A percentile compares a stretch with the other conserved stretches of the same genome.
These are phyloP conservation scores for Botrytis paeoniae DNA, from an alignment of 2,329 filamentous ascomycete genomes.

Conservation along the genomic window DNA sequence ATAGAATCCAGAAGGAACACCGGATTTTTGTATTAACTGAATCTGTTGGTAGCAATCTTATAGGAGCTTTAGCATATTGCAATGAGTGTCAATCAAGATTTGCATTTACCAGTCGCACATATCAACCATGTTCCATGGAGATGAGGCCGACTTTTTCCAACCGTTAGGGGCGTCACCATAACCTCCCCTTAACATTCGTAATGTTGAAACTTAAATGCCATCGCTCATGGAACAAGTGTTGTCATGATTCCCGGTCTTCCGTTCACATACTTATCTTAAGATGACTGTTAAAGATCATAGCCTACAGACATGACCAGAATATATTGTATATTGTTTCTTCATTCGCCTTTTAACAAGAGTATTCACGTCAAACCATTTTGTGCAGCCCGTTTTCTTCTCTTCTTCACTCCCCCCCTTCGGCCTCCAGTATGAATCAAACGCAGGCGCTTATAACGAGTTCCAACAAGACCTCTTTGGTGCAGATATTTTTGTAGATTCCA, in stretches of 20 bases:
- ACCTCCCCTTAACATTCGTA: not conserved
- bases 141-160: not conserved
- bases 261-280: not conserved
- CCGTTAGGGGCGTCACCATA: not conserved
- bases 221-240: not conserved
- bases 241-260: not conserved
- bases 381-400: not conserved
- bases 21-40: not conserved
- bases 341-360: not conserved
- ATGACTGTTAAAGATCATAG: not conserved
- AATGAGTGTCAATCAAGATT: not conserved
- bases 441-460: not conserved
- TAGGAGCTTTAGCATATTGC: not conserved
- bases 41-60: not conserved
- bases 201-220: not conserved
- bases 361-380: not conserved
- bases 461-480: constrained; percentile 11
- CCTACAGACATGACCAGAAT: not conserved
- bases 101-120: not conserved
- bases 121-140: not conserved
- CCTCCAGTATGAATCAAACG: not conserved
- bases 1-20: not conserved
- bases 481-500: constrained; percentile 12
- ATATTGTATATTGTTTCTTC: not conserved
- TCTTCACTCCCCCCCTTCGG: not conserved